Evolutionary conservation across 768 basidiomycete species (phyloP), one percentile per base, ranked within the genome.

Genomic region (Suillus subaureus): DNA sequence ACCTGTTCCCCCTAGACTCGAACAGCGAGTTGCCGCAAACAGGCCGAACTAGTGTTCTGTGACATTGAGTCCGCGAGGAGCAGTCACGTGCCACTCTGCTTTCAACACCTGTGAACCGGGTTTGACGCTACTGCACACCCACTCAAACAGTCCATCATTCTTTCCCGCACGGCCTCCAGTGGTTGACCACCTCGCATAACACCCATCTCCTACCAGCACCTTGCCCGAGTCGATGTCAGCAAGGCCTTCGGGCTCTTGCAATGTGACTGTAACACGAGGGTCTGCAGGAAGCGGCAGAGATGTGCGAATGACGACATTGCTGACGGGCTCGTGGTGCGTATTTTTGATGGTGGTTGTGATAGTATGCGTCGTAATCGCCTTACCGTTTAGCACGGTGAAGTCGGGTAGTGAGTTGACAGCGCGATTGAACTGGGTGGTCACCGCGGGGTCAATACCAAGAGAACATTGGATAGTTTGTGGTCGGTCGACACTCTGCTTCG

Each of bases 41-140:
- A 57, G 8, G 56, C 21, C 23, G 35, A 13, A 64, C 15, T 33
- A 61, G 13, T 71, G 64, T 58, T 73, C 70, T 2, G 52, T 18
- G 13, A 68, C 33, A 15, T 66, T 65, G 35, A 77, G 13, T 7
- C 69, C 70, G 15, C 62, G 55, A 11, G 77, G 76, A 1, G 69
- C 71, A 57, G 67, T 68, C 33, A 78, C 71, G n/a, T 75, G 72
- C 70, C 72, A 79, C 5, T 71, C 67, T 0, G 71, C 71, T 42
- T 72, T 73, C 64, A 79, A 62, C 31, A 73, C 63, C 61, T 68
- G 65, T 64, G 69, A 71, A 18, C 72, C 74, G 13, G 70, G 69
- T 6, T 64, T 67, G 45, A 75, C 49, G 40, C 68, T 67, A 49
- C 63, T 56, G 28, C 67, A 74, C 16, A 75, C 69, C 77, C 78